A percentile compares a stretch with the other conserved stretches of the same genome.
Evolutionary conservation across 73 alveolate genomes (phyloP).

Genomic region (Urostyla sp.): DNA sequence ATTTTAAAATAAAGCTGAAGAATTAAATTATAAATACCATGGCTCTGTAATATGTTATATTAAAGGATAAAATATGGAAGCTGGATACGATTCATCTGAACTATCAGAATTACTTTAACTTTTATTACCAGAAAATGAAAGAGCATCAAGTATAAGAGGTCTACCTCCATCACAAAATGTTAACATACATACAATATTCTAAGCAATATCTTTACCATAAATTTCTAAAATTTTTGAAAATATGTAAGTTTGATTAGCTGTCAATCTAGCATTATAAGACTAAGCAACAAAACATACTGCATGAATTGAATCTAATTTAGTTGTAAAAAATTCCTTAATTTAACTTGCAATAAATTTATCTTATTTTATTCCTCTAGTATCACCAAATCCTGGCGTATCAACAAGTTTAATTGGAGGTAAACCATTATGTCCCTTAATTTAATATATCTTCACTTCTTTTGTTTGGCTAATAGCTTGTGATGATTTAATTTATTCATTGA

Average conservation of each 20-base stretch:
- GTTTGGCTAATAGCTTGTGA: neutral
- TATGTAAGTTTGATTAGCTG: slow-evolving; percentile 25
- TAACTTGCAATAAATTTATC: slow-evolving; percentile 9
- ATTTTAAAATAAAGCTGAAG: slow-evolving; percentile 18
- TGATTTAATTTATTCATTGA: neutral
- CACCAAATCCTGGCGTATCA: slow-evolving; percentile 63
- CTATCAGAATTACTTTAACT: neutral
- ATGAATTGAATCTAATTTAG: slow-evolving; percentile 23
- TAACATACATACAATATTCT: slow-evolving; percentile 36
- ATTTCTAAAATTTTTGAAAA: neutral
- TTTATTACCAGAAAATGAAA: neutral
- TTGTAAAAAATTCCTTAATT: neutral
- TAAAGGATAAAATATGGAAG: neutral
- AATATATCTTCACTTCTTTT: neutral
- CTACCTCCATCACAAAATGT: slow-evolving; percentile 54
- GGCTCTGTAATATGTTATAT: slow-evolving; percentile 14
- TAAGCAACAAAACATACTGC: slow-evolving; percentile 40
- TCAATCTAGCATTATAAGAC: slow-evolving; percentile 17
- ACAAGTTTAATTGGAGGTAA: slow-evolving; percentile 30
- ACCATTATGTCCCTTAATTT: neutral
- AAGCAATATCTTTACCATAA: slow-evolving; percentile 42
- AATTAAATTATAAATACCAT: slow-evolving; percentile 39
- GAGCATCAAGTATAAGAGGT: slow-evolving; percentile 14
- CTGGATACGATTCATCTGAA: neutral
- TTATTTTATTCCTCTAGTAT: slow-evolving; percentile 35